Percentiles rank a stretch among this genome's conserved stretches.
These are phyloP conservation scores for Piper betle DNA, from an alignment of 164 flowering plant genomes.

Conservation along the genomic window DNA sequence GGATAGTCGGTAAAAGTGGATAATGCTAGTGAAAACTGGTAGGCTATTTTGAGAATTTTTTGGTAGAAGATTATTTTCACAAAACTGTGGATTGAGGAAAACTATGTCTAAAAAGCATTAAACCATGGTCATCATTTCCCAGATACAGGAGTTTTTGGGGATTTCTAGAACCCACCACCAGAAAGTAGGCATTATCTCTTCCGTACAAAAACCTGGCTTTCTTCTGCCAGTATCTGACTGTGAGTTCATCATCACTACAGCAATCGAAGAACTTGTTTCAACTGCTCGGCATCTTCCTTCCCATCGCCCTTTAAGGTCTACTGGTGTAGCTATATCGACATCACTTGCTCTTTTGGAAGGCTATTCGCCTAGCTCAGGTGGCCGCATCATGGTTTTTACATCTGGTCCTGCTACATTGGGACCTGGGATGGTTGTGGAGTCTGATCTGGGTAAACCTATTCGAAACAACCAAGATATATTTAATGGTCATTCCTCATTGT, in stretches of 20 bases:
- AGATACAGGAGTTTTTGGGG: slow-evolving; percentile 56
- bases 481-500: slow-evolving; percentile 43
- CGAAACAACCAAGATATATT: slow-evolving; percentile 66
- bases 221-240: slow-evolving; percentile 66
- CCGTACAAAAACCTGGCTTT: slow-evolving; percentile 46
- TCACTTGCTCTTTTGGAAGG: slow-evolving; percentile 80
- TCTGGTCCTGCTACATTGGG: slow-evolving; percentile 92
- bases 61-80: neutral
- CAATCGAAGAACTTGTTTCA: slow-evolving; percentile 64
- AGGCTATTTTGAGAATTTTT: no score
- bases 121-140: slow-evolving; percentile 2
- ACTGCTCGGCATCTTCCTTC: slow-evolving; percentile 23
- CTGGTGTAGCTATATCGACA: slow-evolving; percentile 76
- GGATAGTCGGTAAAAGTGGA: neutral
- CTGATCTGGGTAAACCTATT: slow-evolving; percentile 48
- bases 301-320: slow-evolving; percentile 63
- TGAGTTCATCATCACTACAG: slow-evolving; percentile 64
- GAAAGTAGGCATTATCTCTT: slow-evolving; percentile 31
- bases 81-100: no score
- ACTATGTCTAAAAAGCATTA: neutral
- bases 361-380: slow-evolving; percentile 45
- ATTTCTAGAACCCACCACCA: slow-evolving; percentile 28
- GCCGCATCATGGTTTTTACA: slow-evolving; percentile 79
- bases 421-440: slow-evolving; percentile 65
- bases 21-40: no score